Evolutionary conservation across 2,329 filamentous ascomycete genomes (phyloP), one percentile per base, ranked within the genome.

Genomic region (Biscogniauxia sp.): DNA sequence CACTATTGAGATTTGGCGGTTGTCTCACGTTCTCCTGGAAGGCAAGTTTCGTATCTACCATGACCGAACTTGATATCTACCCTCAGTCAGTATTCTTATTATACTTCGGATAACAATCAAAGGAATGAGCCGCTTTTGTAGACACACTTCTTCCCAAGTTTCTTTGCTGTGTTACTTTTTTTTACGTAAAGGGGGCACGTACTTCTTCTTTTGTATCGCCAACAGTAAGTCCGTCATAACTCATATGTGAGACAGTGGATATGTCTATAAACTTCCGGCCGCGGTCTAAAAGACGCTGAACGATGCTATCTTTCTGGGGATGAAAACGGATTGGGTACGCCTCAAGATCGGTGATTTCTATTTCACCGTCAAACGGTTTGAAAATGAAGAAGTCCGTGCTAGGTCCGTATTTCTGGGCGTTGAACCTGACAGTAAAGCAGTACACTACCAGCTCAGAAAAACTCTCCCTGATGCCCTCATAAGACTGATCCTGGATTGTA

Each of bases 41-140:
- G 1, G 70, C 71, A 19, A 67, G 56, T 49, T 68, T 67, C 20
- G 72, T 67, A 55, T 75, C 73, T 2, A 75, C 59, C 0, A 74
- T 63, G 0, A 74, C 72, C 8, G 70, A 65, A 41, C 70, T 72
- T 20, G 68, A 66, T 2, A 74, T 69, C 61, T 73, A 58, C 2
- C 19, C 7, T 5, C 54, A 54, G 26, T 28, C 11, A 53, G 17
- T 53, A 5, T 2, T 9, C 9, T 32, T 32, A 45, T 6, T 5
- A 45, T 45, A n/a, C 5, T 13, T 17, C 11, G 15, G 13, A 6
- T 15, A 45, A 13, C 1, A 2, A 45, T n/a, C 37, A 37, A 15
- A 9, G 2, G 13, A 45, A n/a, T n/a, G 17, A 45, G 11, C 5
- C 11, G 37, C 37, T 17, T 11, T 45, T 1, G 15, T 45, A 6